phyloP scores from a whole-genome alignment of 192 early-diverging fungal genomes.

The Coemansia sp. region DNA sequence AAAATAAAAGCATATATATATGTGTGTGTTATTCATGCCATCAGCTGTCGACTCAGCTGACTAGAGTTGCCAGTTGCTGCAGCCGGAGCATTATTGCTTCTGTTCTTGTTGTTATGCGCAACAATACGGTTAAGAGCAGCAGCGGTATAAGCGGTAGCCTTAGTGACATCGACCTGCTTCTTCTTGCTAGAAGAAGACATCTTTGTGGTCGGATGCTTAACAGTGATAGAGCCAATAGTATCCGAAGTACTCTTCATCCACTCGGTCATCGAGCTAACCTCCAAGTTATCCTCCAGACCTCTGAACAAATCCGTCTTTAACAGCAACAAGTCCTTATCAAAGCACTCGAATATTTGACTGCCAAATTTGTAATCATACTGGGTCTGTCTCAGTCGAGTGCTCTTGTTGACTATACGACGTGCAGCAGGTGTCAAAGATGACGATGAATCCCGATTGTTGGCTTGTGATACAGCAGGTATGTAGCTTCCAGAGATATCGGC shows the following conservation, averaged over 20 bases:
- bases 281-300: slow-evolving; percentile 1
- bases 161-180: slow-evolving; percentile 33
- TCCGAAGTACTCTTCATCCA: slow-evolving; percentile 2
- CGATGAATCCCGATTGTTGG: neutral
- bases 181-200: slow-evolving; percentile 2
- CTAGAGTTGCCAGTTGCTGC: slow-evolving; percentile 9
- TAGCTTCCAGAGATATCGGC: neutral
- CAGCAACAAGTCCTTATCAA: slow-evolving; percentile 44
- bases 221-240: neutral
- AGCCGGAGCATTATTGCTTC: slow-evolving; percentile 14
- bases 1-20: neutral
- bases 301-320: slow-evolving; percentile 46
- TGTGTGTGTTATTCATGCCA: slow-evolving; percentile 13
- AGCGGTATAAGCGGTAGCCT: slow-evolving; percentile 42
- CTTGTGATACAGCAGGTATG: neutral
- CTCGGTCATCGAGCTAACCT: slow-evolving; percentile 5
- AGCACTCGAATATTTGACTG: slow-evolving; percentile 52
- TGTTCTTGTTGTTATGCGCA: slow-evolving; percentile 40
- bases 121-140: slow-evolving; percentile 51
- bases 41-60: slow-evolving; percentile 26
- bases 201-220: neutral
- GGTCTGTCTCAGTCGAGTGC: slow-evolving; percentile 46
- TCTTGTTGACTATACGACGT: slow-evolving; percentile 43
- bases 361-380: slow-evolving; percentile 55
- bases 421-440: slow-evolving; percentile 7